A percentile compares a stretch with the other conserved stretches of the same genome.
phyloP scores from a whole-genome alignment of 73 alveolate genomes.

The Paramecium caudatum region DNA sequence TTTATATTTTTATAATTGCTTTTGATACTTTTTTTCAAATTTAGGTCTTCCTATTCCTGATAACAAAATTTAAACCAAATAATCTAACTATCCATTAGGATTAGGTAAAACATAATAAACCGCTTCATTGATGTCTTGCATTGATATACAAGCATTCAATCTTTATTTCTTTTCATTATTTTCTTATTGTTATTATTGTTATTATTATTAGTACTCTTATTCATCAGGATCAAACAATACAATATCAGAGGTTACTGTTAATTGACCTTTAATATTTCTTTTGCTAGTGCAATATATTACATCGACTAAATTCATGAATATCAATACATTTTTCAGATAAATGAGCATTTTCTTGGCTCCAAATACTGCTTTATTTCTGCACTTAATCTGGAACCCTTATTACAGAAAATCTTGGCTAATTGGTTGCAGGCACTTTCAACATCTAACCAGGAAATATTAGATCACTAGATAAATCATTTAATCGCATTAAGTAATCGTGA shows the following conservation, averaged over 20 bases:
- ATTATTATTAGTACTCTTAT: not conserved
- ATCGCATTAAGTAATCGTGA: not conserved
- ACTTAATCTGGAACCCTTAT: not conserved
- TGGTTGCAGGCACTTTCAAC: constrained; percentile 37
- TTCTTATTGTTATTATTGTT: not conserved
- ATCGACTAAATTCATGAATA: not conserved
- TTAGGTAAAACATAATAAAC: not conserved
- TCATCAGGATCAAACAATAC: constrained; percentile 27
- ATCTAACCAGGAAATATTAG: not conserved
- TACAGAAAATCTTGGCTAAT: constrained; percentile 42
- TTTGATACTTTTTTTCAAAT: constrained; percentile 36
- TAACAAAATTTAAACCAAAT: constrained; percentile 15
- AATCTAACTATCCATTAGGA: constrained; percentile 30
- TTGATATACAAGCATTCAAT: constrained; percentile 35
- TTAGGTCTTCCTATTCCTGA: constrained; percentile 50
- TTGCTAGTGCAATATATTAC: constrained; percentile 22
- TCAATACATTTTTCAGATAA: not conserved
- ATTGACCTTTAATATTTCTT: constrained; percentile 12
- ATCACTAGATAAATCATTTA: constrained; percentile 50
- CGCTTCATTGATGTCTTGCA: constrained; percentile 64
- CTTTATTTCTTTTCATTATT: constrained; percentile 2
- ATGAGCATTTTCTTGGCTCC: not conserved
- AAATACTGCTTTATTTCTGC: not conserved
- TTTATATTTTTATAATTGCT: constrained; percentile 12
- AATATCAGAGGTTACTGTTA: constrained; percentile 9